Evolutionary conservation across 306 rosid species (phyloP), one percentile per base, ranked within the genome.

Genomic region (Astragalus glycyphyllos): DNA sequence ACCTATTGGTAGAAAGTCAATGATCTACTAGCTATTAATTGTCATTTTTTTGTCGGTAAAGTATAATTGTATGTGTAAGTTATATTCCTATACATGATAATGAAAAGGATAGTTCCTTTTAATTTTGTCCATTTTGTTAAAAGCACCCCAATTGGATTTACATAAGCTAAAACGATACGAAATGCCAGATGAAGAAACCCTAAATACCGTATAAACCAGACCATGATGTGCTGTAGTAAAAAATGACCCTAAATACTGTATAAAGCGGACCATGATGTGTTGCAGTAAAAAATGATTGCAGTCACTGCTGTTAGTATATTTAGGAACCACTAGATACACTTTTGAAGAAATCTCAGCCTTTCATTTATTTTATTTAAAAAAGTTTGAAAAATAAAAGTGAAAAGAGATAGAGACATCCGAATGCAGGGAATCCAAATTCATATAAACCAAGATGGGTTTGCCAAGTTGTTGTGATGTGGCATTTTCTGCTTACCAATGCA

Each of bases 101-200:
- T 13, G 50, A 40, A 59, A 68, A 49, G 7, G 31, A 26, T 17
- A 10, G 53, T 23, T 16, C n/a, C 77, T 73, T 44, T 37, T 17
- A 17, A 32, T 17, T 11, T 34, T 57, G 38, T 53, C 42, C 61
- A 26, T 26, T 1, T 3, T 7, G 3, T 37, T 7, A 0, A 37
- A 48, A 38, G 35, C 10, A 16, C 17, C 76, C 53, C 34, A 61
- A 26, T 79, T 54, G 31, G 53, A n/a, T n/a, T n/a, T n/a, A n/a
- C n/a, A n/a, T n/a, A n/a, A n/a, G n/a, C 23, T 20, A 54, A 14
- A 37, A 65, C 32, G 69, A 71, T 65, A 26, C 5, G 49, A 66
- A 78, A 58, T 42, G 75, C 68, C 68, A 68, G 79, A 37, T 68
- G 61, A 50, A 59, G 71, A 51, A 50, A 58, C 63, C 65, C 29